These are phyloP conservation scores for Periconia sp. DNA, from an alignment of 2,329 filamentous ascomycete genomes.

Conservation along the genomic window DNA sequence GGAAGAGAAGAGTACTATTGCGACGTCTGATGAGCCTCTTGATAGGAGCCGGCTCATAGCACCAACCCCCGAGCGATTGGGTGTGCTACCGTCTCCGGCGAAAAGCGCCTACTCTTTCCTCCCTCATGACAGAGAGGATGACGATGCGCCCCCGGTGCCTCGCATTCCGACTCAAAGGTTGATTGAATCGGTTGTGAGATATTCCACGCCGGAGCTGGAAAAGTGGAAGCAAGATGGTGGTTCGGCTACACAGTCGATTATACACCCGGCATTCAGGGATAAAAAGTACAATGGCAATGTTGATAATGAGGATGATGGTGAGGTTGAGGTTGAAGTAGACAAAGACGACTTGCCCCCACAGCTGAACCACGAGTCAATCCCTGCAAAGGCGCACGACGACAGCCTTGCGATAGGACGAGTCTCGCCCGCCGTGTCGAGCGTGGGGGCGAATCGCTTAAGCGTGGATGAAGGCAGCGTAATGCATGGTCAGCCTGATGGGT, in stretches of 20 bases:
- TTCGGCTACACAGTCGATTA: not conserved
- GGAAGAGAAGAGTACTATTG: constrained; percentile 6
- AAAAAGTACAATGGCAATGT: too few relatives aligned
- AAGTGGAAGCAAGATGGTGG: too few relatives aligned
- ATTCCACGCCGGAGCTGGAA: constrained; percentile 23
- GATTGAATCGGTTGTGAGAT: constrained; percentile 30
- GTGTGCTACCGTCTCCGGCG: constrained; percentile 31
- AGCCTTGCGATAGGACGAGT: constrained; percentile 8
- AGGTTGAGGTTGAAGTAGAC: constrained; percentile 6
- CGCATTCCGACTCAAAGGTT: constrained; percentile 28
- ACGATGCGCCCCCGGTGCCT: constrained; percentile 31
- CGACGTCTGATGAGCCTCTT: not conserved
- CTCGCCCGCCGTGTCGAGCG: constrained; percentile 14
- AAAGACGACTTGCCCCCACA: constrained; percentile 25
- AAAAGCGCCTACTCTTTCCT: constrained; percentile 31
- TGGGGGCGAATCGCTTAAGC: constrained; percentile 11
- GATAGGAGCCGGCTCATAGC: constrained; percentile 1
- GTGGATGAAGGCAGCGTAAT: constrained; percentile 16
- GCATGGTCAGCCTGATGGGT: constrained; percentile 2
- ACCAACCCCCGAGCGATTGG: constrained; percentile 16
- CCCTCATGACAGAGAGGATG: constrained; percentile 14
- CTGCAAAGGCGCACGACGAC: not conserved
- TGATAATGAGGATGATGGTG: not conserved
- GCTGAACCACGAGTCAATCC: constrained; percentile 23
- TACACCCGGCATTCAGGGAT: too few relatives aligned